A percentile compares a stretch with the other conserved stretches of the same genome.
Evolutionary conservation across 257 asterid species (phyloP).

Genomic region (Solanum clarkiae): DNA sequence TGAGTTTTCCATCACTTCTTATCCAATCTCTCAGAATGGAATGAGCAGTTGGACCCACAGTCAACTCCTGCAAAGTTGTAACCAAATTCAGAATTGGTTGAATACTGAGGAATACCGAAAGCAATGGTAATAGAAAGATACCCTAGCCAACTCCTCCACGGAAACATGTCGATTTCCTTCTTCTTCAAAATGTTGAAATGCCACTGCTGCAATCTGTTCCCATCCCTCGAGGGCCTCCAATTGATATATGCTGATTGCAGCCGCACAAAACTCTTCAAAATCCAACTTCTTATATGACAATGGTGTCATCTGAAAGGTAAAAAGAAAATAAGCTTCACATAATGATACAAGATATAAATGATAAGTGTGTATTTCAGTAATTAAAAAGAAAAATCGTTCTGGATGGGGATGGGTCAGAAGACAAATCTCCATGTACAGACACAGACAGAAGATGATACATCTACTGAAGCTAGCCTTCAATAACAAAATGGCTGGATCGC

Average conservation of each 20-base stretch:
- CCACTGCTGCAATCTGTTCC: constrained; percentile 70
- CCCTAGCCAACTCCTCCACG: constrained; percentile 80
- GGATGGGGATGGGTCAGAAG: background rate
- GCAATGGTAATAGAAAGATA: constrained; percentile 2
- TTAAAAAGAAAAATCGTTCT: background rate
- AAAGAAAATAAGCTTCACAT: background rate
- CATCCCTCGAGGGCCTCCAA: constrained; percentile 72
- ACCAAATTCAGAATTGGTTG: background rate
- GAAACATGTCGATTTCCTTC: constrained; percentile 83
- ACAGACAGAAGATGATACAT: background rate
- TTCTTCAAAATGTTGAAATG: constrained; percentile 59
- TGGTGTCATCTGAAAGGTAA: constrained; percentile 52
- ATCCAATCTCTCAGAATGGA: constrained; percentile 72
- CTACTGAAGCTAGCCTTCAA: background rate
- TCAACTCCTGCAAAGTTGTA: constrained; percentile 50
- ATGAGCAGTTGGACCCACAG: constrained; percentile 64
- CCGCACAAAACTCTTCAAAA: constrained; percentile 82
- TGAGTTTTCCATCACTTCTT: constrained; percentile 60
- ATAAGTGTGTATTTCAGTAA: background rate
- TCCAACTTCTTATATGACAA: constrained; percentile 64
- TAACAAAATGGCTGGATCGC: background rate
- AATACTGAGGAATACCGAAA: background rate
- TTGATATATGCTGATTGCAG: constrained; percentile 81
- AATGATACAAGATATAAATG: background rate
- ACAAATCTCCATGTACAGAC: background rate